phyloP scores from a whole-genome alignment of 2,329 filamentous ascomycete genomes.

The Didymella exigua region DNA sequence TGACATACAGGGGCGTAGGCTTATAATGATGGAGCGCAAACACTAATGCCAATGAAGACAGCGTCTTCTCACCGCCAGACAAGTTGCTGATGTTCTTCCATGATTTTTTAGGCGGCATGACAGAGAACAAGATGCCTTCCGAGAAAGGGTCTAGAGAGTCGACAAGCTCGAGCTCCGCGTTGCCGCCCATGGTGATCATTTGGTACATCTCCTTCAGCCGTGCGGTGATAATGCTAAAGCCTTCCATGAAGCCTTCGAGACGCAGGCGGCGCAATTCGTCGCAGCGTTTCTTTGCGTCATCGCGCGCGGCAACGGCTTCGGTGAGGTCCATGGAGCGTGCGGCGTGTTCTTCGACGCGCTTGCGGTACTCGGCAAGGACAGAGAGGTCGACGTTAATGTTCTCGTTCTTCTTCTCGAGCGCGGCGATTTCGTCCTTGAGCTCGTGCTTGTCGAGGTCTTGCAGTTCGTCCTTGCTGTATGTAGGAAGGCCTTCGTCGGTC shows the following conservation, averaged over 20 bases:
- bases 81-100: slow-evolving; percentile 99
- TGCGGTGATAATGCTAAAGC: slow-evolving; percentile 90
- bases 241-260: slow-evolving; percentile 97
- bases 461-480: slow-evolving; percentile 75
- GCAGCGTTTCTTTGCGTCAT: slow-evolving; percentile 87
- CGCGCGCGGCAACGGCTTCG: slow-evolving; percentile 75
- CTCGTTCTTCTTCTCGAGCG: slow-evolving; percentile 75
- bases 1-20: slow-evolving; percentile 95
- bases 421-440: slow-evolving; percentile 68
- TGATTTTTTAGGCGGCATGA: slow-evolving; percentile 99
- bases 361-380: slow-evolving; percentile 86
- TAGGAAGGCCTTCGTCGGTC: slow-evolving; percentile 63
- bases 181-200: slow-evolving; percentile 99
- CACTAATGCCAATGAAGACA: slow-evolving; percentile 91
- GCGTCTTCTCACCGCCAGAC: slow-evolving; percentile 94
- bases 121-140: slow-evolving; percentile 94
- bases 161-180: slow-evolving; percentile 95
- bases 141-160: slow-evolving; percentile 96
- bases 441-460: slow-evolving; percentile 66
- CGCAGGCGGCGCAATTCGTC: slow-evolving; percentile 90
- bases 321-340: slow-evolving; percentile 83
- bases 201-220: slow-evolving; percentile 99
- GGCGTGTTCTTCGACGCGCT: slow-evolving; percentile 81
- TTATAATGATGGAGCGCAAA: slow-evolving; percentile 98
- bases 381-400: slow-evolving; percentile 86